phyloP scores from a whole-genome alignment of 805 yeast genomes.

The Lachancea sp. region DNA sequence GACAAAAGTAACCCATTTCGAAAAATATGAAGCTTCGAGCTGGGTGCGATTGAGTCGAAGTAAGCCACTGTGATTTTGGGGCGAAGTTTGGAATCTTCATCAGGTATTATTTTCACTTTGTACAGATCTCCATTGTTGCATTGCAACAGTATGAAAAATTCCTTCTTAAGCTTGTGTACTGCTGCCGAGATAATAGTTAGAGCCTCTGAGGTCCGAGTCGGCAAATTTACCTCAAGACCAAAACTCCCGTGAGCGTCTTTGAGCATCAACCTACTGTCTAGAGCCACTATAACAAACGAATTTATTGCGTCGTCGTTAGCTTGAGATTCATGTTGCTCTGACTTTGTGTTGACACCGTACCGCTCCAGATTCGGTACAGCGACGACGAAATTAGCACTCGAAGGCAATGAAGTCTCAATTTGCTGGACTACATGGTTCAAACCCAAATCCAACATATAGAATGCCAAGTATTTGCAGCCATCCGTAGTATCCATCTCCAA shows the following conservation, averaged over 20 bases:
- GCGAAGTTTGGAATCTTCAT: conserved; percentile 33
- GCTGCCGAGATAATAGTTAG: conserved; percentile 47
- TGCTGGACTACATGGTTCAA: conserved; percentile 64
- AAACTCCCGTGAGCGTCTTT: conserved; percentile 37
- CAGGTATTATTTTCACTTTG: conserved; percentile 51
- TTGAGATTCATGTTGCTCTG: conserved; percentile 31
- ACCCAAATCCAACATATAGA: conserved; percentile 82
- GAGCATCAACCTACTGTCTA: conserved; percentile 48
- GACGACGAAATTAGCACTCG: conserved; percentile 41
- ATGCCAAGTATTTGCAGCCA: conserved; percentile 41
- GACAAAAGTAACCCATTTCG: conserved; percentile 73
- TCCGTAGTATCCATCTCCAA: conserved; percentile 55
- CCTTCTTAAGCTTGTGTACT: conserved; percentile 55
- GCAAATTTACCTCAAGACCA: conserved; percentile 46
- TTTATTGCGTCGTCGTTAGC: conserved; percentile 55
- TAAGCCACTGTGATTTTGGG: conserved; percentile 48
- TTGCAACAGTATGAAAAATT: conserved; percentile 67
- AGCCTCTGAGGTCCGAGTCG: conserved; percentile 36
- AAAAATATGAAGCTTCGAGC: conserved; percentile 51
- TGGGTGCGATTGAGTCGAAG: conserved; percentile 69
- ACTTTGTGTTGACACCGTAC: conserved; percentile 17
- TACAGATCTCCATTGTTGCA: conserved; percentile 66
- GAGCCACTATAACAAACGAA: conserved; percentile 46
- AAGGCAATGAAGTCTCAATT: conserved; percentile 33
- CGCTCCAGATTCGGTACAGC: conserved; percentile 50